phyloP scores from a whole-genome alignment of 2,329 filamentous ascomycete species.

The Hypoxylon sp. region DNA sequence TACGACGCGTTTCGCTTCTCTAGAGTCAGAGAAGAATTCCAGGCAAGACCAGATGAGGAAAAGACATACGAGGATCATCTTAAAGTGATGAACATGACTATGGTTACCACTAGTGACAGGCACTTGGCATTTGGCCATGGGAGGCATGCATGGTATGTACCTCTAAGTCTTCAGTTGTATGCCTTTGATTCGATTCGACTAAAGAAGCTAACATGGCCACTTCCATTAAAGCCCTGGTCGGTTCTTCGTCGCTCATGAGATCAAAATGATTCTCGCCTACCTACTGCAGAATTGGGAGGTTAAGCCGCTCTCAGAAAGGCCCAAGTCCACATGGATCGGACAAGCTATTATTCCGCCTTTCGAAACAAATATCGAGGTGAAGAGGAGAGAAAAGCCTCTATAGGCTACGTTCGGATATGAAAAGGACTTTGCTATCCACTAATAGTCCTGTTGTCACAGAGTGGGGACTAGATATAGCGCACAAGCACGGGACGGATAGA shows the following conservation, averaged over 20 bases:
- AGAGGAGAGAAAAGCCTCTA: background rate
- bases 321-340: background rate
- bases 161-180: background rate
- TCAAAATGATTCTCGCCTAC: conserved; percentile 52
- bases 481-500: no score
- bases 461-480: no score
- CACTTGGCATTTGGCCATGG: conserved; percentile 59
- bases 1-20: conserved; percentile 59
- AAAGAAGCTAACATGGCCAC: background rate
- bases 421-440: background rate
- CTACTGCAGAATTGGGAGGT: background rate
- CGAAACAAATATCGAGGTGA: background rate
- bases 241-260: conserved; percentile 58
- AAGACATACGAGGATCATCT: background rate
- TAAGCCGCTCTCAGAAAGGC: background rate
- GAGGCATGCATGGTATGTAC: conserved; percentile 55
- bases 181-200: background rate
- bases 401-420: background rate
- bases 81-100: conserved; percentile 10
- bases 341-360: background rate
- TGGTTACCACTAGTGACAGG: conserved; percentile 54
- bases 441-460: background rate
- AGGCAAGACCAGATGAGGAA: conserved; percentile 6
- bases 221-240: conserved; percentile 52
- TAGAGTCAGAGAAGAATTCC: conserved; percentile 37